Evolutionary conservation across 148 eudicot genomes (phyloP), one percentile per base, ranked within the genome.

Genomic region (Limonium bicolor): DNA sequence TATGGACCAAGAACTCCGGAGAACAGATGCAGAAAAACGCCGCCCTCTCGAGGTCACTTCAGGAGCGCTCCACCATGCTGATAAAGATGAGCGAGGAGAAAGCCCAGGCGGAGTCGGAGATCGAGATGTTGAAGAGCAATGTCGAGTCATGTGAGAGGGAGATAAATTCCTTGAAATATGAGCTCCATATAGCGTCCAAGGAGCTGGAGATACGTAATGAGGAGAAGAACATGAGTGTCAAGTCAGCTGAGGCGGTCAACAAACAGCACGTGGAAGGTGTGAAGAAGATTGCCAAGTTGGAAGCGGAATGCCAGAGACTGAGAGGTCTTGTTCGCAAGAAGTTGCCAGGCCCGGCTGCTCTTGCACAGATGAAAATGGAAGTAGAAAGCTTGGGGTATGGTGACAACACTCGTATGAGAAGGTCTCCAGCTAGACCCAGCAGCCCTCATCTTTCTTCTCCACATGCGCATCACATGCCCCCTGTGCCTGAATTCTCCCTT

Each of bases 351-450:
- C 95, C 99, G 23, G 99, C 99, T 41, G 99, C 99, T 8, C 45
- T 85, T 44, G 99, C 99, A 23, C 99, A 92, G 61, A 92, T 92
- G 99, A 92, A 82, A 69, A 65, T 78, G 13, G 99, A 92, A 71
- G 99, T 92, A 25, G 94, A 85, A 36, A 92, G 63, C 59, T 45
- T 85, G 50, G 99, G 99, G 27, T 74, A 72, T 51, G 96, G 93
- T 42, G 94, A 82, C 15, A n/a, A n/a, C n/a, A 60, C 67, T 44
- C 73, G 82, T 18, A 17, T 53, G 12, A 75, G 75, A 65, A 69
- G 82, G 63, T 90, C 95, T 58, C 79, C 92, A 27, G 69, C 50
- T 46, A 80, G 64, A 49, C 86, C 97, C 55, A 58, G 79, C 21
- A 66, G 71, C 58, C 83, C 92, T 50, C 92, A 75, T 33, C 53